Conservation (phyloP, 495 filamentous ascomycete species). For the Polyplosphaeria fusca region DNA sequence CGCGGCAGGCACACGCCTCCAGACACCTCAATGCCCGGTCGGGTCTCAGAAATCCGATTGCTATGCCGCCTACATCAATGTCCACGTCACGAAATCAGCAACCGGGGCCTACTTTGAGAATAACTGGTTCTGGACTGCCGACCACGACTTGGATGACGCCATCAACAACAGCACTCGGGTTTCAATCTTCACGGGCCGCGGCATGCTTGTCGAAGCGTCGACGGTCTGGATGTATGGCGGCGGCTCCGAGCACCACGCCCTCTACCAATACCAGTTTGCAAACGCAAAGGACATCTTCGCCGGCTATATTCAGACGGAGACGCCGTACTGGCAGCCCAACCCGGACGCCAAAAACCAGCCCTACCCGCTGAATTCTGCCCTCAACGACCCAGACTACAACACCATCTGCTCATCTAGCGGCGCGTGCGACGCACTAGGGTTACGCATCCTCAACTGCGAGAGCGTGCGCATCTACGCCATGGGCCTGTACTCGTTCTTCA, state of each 20-base stretch:
- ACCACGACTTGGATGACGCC: constrained; percentile 80
- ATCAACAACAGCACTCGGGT: constrained; percentile 68
- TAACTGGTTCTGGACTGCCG: constrained; percentile 85
- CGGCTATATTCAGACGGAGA: constrained; percentile 85
- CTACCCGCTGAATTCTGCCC: constrained; percentile 64
- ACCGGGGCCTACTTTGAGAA: constrained; percentile 84
- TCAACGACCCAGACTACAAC: constrained; percentile 73
- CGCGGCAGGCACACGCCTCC: constrained; percentile 72
- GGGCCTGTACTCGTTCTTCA: constrained; percentile 56
- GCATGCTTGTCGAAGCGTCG: constrained; percentile 67
- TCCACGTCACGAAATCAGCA: constrained; percentile 66
- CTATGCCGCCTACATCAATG: constrained; percentile 73
- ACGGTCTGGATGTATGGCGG: constrained; percentile 69
- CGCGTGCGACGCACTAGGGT: constrained; percentile 82
- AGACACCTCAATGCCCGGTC: constrained; percentile 47
- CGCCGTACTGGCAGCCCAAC: constrained; percentile 49
- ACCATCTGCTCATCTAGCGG: constrained; percentile 49
- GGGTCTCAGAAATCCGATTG: constrained; percentile 43
- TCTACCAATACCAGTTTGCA: constrained; percentile 73
- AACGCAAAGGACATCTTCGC: constrained; percentile 81
- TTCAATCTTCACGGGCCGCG: constrained; percentile 88
- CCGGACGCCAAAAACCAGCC: constrained; percentile 81
- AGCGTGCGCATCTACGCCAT: constrained; percentile 38
- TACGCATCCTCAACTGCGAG: constrained; percentile 55
- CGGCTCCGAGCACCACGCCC: constrained; percentile 78